Conservation (phyloP, 2,329 filamentous ascomycete species). For the Ilyonectria destructans region DNA sequence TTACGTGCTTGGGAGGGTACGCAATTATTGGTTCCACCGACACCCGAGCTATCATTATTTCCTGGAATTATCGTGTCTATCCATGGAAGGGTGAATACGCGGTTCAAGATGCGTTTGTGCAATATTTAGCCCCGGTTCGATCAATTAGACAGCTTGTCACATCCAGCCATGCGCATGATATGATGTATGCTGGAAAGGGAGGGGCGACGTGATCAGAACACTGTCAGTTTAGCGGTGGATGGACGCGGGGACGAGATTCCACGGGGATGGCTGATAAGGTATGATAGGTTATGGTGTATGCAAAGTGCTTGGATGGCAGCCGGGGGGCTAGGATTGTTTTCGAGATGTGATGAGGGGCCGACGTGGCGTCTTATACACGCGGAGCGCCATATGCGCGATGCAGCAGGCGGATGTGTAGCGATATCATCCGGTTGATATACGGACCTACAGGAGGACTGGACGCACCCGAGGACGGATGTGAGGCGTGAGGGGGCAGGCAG, state of each 20-base stretch:
- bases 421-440: constrained; percentile 14
- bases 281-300: constrained; percentile 20
- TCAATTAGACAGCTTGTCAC: neutral
- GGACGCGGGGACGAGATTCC: neutral
- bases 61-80: neutral
- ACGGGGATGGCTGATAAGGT: constrained; percentile 25
- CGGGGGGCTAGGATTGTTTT: constrained; percentile 4
- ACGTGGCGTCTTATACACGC: constrained; percentile 28
- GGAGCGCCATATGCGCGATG: constrained; percentile 27
- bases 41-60: constrained; percentile 13
- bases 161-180: constrained; percentile 10
- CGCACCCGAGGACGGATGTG: constrained; percentile 19
- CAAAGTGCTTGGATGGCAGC: constrained; percentile 20
- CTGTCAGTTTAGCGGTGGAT: constrained; percentile 19
- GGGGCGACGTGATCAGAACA: neutral
- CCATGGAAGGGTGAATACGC: constrained; percentile 12
- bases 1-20: constrained; percentile 26
- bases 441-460: constrained; percentile 5
- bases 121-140: neutral
- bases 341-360: constrained; percentile 5
- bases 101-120: neutral
- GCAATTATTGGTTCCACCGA: constrained; percentile 13
- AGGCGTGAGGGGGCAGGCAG: neutral
- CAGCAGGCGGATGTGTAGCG: constrained; percentile 18
- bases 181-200: neutral